Evolutionary conservation across 345 rosid species (phyloP).

Genomic region (Rhizophora apiculata): DNA sequence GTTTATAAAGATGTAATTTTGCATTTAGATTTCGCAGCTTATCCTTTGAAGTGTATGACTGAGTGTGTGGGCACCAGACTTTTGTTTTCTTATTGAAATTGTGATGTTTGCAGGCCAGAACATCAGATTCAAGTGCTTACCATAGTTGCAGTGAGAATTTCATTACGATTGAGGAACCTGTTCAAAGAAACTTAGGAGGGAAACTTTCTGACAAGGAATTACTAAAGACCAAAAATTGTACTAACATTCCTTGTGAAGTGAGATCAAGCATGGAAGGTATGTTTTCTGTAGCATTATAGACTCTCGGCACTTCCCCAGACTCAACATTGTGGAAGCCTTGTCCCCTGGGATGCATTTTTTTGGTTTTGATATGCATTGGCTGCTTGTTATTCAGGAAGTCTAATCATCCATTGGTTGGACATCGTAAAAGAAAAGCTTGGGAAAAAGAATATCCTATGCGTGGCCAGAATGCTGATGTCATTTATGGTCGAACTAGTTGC

Average conservation of each 20-base stretch:
- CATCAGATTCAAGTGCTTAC: constrained; percentile 54
- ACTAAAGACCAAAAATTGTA: constrained; percentile 20
- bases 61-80: neutral
- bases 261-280: constrained; percentile 39
- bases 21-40: constrained; percentile 10
- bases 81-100: constrained; percentile 1
- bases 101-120: constrained; percentile 43
- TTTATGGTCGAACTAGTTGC: constrained; percentile 48
- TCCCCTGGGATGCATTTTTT: neutral
- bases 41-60: neutral
- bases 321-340: neutral
- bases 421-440: constrained; percentile 43
- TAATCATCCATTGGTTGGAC: constrained; percentile 40
- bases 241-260: constrained; percentile 17
- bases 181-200: constrained; percentile 26
- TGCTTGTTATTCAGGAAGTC: constrained; percentile 37
- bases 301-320: too few relatives aligned
- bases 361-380: neutral
- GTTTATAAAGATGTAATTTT: constrained; percentile 66
- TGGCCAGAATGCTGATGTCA: constrained; percentile 37
- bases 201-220: constrained; percentile 31
- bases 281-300: neutral
- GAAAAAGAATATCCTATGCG: constrained; percentile 30
- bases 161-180: constrained; percentile 32
- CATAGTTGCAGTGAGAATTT: constrained; percentile 68